Conservation (phyloP, 2,329 filamentous ascomycete genomes). For the Fusarium sp. region DNA sequence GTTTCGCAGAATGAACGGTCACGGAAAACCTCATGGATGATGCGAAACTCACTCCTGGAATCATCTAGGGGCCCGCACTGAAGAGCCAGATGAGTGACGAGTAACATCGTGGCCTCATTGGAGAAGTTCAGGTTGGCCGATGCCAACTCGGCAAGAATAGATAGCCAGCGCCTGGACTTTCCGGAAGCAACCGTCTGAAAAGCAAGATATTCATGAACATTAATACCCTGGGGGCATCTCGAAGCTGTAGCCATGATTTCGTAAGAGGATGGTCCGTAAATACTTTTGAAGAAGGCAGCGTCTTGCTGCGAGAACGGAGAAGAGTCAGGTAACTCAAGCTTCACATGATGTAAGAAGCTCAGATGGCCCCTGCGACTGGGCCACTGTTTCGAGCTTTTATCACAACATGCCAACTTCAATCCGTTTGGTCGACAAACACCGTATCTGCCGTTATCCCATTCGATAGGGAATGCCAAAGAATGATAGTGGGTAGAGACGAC, state of each 20-base stretch:
- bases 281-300: slow-evolving; percentile 10
- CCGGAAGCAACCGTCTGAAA: slow-evolving; percentile 60
- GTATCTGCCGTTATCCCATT: slow-evolving; percentile 40
- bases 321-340: slow-evolving; percentile 29
- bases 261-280: slow-evolving; percentile 61
- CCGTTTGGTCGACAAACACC: slow-evolving; percentile 39
- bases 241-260: slow-evolving; percentile 60
- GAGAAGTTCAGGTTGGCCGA: slow-evolving; percentile 67
- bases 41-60: slow-evolving; percentile 46
- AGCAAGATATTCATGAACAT: slow-evolving; percentile 61
- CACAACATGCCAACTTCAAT: slow-evolving; percentile 31
- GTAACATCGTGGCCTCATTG: slow-evolving; percentile 57
- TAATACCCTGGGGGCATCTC: slow-evolving; percentile 57
- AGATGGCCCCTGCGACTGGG: slow-evolving; percentile 25
- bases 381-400: slow-evolving; percentile 24
- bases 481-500: slow-evolving; percentile 43
- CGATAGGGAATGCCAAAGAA: slow-evolving; percentile 37
- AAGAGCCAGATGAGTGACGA: slow-evolving; percentile 60
- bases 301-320: slow-evolving; percentile 32
- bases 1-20: slow-evolving; percentile 58
- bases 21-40: slow-evolving; percentile 58
- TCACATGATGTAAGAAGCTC: slow-evolving; percentile 33
- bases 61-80: slow-evolving; percentile 60
- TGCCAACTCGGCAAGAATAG: slow-evolving; percentile 58
- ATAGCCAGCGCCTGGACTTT: slow-evolving; percentile 56